Percentiles rank a stretch among this genome's conserved stretches.
Conservation (phyloP, 257 asterid genomes). For the Leptodermis oblonga region DNA sequence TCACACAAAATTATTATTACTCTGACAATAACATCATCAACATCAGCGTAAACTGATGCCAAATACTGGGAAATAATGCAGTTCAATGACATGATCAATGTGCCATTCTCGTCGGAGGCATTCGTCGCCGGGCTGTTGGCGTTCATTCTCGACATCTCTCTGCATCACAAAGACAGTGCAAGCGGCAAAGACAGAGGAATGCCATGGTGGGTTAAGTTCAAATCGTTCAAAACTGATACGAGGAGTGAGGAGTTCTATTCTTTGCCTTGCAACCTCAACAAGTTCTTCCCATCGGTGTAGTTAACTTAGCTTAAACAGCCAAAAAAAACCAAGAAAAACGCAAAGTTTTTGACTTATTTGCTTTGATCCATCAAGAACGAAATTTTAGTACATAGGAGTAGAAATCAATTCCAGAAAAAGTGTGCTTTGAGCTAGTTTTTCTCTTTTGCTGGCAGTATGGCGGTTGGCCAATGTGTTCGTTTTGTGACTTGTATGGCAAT, state of each 20-base stretch:
- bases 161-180: conserved; percentile 58
- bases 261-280: conserved; percentile 84
- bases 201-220: conserved; percentile 93
- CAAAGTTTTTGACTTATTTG: neutral
- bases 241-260: conserved; percentile 88
- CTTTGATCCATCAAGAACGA: neutral
- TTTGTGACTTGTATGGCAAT: too few relatives aligned
- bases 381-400: neutral
- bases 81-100: conserved; percentile 92
- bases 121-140: conserved; percentile 77
- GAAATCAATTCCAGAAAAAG: neutral
- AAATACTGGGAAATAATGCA: conserved; percentile 19
- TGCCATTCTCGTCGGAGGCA: conserved; percentile 77
- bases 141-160: conserved; percentile 51
- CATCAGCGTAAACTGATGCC: neutral
- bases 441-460: too few relatives aligned
- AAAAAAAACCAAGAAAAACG: neutral
- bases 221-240: conserved; percentile 66
- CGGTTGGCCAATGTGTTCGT: too few relatives aligned
- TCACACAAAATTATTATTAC: neutral
- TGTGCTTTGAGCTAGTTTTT: neutral
- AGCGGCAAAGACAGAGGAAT: conserved; percentile 77
- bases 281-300: conserved; percentile 87
- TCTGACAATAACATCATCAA: too few relatives aligned
- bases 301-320: conserved; percentile 5